phyloP scores from a whole-genome alignment of 2,329 filamentous ascomycete species.

The Ceratocystis variospora region DNA sequence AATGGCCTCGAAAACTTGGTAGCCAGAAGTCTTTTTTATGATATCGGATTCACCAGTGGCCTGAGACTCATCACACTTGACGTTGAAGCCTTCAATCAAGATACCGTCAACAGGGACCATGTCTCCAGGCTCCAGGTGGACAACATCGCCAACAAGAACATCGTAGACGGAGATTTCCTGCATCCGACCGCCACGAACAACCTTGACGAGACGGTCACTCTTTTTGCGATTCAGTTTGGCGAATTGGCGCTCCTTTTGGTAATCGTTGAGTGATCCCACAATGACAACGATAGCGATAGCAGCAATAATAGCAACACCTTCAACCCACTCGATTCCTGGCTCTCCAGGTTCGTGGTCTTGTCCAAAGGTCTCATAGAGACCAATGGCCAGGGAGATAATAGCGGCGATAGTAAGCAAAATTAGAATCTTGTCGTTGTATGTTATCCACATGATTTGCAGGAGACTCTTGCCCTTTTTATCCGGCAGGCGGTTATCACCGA shows the following conservation, averaged over 20 bases:
- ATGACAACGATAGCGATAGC: slow-evolving; percentile 64
- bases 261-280: slow-evolving; percentile 66
- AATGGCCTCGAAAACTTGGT: slow-evolving; percentile 57
- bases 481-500: slow-evolving; percentile 57
- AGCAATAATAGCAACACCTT: slow-evolving; percentile 70
- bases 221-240: slow-evolving; percentile 69
- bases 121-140: slow-evolving; percentile 62
- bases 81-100: slow-evolving; percentile 56
- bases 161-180: slow-evolving; percentile 57
- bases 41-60: slow-evolving; percentile 69
- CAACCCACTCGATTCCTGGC: slow-evolving; percentile 60
- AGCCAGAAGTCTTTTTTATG: slow-evolving; percentile 51
- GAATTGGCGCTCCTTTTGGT: slow-evolving; percentile 68
- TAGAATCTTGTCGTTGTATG: slow-evolving; percentile 70
- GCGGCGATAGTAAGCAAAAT: slow-evolving; percentile 59
- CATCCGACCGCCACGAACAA: slow-evolving; percentile 55
- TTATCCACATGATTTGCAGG: slow-evolving; percentile 64
- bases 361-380: slow-evolving; percentile 62
- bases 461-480: slow-evolving; percentile 63
- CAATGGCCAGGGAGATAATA: slow-evolving; percentile 57
- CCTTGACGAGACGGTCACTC: slow-evolving; percentile 59
- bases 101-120: slow-evolving; percentile 61
- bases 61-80: slow-evolving; percentile 67
- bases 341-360: slow-evolving; percentile 36
- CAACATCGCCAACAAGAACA: slow-evolving; percentile 54